These are phyloP conservation scores for Pythium brassicae DNA, from an alignment of 352 stramenopile species.

Conservation along the genomic window DNA sequence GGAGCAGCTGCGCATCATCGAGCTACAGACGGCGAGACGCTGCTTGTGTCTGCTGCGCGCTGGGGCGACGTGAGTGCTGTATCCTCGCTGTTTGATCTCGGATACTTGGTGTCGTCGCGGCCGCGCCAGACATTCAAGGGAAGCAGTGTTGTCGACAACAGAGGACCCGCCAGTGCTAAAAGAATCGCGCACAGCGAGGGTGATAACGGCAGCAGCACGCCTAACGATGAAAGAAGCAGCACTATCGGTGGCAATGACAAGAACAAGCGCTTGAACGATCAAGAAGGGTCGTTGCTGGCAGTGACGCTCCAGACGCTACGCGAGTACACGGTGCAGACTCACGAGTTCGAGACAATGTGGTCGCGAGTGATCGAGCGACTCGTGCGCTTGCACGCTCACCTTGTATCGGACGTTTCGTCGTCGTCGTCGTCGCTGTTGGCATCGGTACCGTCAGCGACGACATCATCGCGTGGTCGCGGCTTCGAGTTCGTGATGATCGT, in stretches of 20 bases:
- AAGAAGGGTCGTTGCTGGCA: slow-evolving; percentile 1
- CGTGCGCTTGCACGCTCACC: neutral
- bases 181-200: no score
- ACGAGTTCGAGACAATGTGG: slow-evolving; percentile 6
- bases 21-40: neutral
- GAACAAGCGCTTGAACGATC: no score
- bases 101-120: no score
- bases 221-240: no score
- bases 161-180: no score
- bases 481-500: neutral
- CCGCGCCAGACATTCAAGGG: no score
- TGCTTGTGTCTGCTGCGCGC: neutral
- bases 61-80: neutral
- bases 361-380: neutral
- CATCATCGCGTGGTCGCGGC: neutral
- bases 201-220: no score
- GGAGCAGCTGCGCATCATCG: neutral
- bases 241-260: no score
- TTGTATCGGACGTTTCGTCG: neutral
- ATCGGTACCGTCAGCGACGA: no score
- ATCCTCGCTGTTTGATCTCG: neutral
- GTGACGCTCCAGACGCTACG: neutral
- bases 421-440: no score
- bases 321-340: neutral
- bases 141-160: no score